Evolutionary conservation across 2,329 filamentous ascomycete genomes (phyloP).

Genomic region (Thielaviopsis ethacetica): DNA sequence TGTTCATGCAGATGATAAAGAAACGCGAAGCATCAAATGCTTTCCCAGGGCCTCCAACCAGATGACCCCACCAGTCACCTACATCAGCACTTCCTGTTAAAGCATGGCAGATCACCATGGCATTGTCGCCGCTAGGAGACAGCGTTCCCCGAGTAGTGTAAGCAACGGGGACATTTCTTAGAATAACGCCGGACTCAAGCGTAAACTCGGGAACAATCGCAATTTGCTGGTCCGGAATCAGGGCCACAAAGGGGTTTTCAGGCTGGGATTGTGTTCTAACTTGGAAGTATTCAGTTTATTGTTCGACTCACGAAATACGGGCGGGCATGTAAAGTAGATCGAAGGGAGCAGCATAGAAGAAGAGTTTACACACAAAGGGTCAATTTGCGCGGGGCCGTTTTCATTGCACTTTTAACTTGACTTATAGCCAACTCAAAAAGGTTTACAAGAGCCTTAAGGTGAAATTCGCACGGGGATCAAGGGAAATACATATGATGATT

Average conservation of each 20-base stretch:
- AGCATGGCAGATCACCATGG: constrained; percentile 67
- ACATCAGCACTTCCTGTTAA: constrained; percentile 76
- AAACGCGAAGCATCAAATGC: constrained; percentile 71
- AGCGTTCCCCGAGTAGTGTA: constrained; percentile 50
- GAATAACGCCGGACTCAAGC: constrained; percentile 75
- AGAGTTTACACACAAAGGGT: neutral
- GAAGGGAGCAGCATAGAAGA: neutral
- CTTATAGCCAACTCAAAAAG: neutral
- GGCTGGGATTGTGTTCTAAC: constrained; percentile 53
- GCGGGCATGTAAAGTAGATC: neutral
- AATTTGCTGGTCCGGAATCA: constrained; percentile 80
- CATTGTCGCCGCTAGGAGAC: constrained; percentile 43
- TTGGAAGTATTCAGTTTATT: constrained; percentile 47
- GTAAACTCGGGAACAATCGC: constrained; percentile 78
- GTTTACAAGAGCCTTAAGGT: neutral
- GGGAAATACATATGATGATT: neutral
- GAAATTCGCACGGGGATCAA: neutral
- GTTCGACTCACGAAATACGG: constrained; percentile 20
- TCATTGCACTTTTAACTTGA: neutral
- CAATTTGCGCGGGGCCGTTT: neutral
- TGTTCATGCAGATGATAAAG: constrained; percentile 78
- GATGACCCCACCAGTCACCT: constrained; percentile 74
- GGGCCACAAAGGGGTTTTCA: constrained; percentile 75
- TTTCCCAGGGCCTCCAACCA: constrained; percentile 60
- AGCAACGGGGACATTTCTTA: constrained; percentile 59